Evolutionary conservation across 495 filamentous ascomycete species (phyloP).

Genomic region (Diplogelasinospora grovesii): DNA sequence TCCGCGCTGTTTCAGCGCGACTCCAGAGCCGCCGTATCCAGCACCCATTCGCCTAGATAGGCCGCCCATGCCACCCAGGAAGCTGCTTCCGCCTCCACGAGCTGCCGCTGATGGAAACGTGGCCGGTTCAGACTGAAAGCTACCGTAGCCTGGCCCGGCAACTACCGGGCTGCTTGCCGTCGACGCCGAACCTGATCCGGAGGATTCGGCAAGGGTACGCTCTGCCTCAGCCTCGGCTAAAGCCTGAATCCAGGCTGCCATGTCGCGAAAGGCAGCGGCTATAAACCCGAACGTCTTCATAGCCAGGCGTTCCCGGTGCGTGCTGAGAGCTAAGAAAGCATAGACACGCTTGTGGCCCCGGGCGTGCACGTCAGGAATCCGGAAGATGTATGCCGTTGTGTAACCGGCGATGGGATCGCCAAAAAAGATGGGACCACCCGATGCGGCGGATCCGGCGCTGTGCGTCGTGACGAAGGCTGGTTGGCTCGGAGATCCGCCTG

Average conservation of each 20-base stretch:
- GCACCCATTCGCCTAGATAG: constrained; percentile 31
- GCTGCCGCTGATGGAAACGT: constrained; percentile 11
- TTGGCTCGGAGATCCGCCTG: constrained; percentile 27
- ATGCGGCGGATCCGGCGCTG: constrained; percentile 32
- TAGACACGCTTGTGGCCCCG: constrained; percentile 82
- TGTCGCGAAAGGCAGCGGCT: constrained; percentile 65
- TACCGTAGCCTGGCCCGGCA: constrained; percentile 22
- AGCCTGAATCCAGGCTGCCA: constrained; percentile 65
- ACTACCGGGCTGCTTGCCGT: constrained; percentile 25
- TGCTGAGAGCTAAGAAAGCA: constrained; percentile 73
- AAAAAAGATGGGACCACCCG: constrained; percentile 74
- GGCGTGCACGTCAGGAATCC: constrained; percentile 79
- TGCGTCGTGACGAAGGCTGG: constrained; percentile 47
- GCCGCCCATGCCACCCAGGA: constrained; percentile 37
- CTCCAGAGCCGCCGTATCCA: constrained; percentile 33
- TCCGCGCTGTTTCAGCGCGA: constrained; percentile 60
- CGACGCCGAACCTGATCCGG: constrained; percentile 30
- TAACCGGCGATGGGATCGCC: constrained; percentile 77
- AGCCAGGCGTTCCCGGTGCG: constrained; percentile 64
- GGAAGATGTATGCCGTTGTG: constrained; percentile 89
- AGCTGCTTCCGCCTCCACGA: constrained; percentile 31
- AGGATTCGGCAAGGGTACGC: constrained; percentile 33
- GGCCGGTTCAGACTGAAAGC: constrained; percentile 21
- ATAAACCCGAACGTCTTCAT: constrained; percentile 70
- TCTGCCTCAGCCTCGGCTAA: constrained; percentile 56